Evolutionary conservation across 2,329 filamentous ascomycete genomes (phyloP), one percentile per base, ranked within the genome.

Genomic region (Ophiobolus disseminans): DNA sequence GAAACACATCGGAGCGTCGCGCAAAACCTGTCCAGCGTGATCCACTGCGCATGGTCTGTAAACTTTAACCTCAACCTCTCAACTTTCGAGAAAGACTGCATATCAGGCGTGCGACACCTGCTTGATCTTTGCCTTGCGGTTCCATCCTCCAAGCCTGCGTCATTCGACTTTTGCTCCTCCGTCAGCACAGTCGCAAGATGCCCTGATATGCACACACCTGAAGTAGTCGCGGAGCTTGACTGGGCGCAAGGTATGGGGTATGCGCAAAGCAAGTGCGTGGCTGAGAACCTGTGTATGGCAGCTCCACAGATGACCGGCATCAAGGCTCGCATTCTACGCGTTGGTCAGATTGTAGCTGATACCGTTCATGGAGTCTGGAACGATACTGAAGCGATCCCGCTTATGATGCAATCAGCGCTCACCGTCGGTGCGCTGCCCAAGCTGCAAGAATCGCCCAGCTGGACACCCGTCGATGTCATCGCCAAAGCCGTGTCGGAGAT

Each of bases 1-100:
- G 46, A 5, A 48, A 70, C 49, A 1, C 54, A 58, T 40, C 26
- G 45, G 0, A 16, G 36, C 1, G 32, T 68, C 6, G 34, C 47
- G 2, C 5, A 32, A 6, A 54, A 42, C 3, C 60, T 82, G 2
- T 72, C 73, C 0, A 68, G 63, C 17, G 72, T 82, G 8, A 78
- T 83, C 20, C 80, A 83, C 66, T 74, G 74, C 54, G 79, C 80
- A 1, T 82, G 81, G 81, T 69, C 77, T 2, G 81, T 83, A 36
- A 83, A 84, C 62, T 84, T 84, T 69, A 83, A 82, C 63, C 72
- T 81, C 53, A 69, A 69, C 2, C 68, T 84, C 2, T 66, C 70
- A 0, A 79, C 73, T 20, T 83, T 84, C 52, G 80, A 81, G 39
- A 53, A 53, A n/a, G 75, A 78, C 28, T 68, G 68, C 42, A 74